A percentile compares a stretch with the other conserved stretches of the same genome.
Evolutionary conservation across 2,329 filamentous ascomycete genomes (phyloP).

Genomic region (Polychaeton citri): DNA sequence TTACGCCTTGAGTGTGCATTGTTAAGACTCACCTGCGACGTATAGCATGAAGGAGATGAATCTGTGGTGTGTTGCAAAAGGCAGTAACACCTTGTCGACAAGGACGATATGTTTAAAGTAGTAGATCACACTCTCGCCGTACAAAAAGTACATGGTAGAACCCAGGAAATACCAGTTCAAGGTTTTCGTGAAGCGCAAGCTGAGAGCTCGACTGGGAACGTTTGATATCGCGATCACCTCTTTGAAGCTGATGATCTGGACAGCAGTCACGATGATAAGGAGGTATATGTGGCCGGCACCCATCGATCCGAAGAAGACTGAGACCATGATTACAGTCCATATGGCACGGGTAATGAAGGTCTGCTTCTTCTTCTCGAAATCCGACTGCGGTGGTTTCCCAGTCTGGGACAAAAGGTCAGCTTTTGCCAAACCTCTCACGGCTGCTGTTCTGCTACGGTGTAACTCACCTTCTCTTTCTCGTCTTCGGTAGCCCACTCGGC

Average conservation of each 20-base stretch:
- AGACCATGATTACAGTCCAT: conserved; percentile 98
- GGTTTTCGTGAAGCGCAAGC: conserved; percentile 85
- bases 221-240: conserved; percentile 97
- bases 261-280: conserved; percentile 77
- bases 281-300: conserved; percentile 98
- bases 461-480: conserved; percentile 17
- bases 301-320: conserved; percentile 76
- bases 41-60: conserved; percentile 99
- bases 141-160: conserved; percentile 98
- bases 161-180: conserved; percentile 99
- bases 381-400: conserved; percentile 28
- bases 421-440: neutral
- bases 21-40: conserved; percentile 61
- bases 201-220: conserved; percentile 79
- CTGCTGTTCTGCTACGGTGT: conserved; percentile 2
- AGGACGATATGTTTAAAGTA: conserved; percentile 99
- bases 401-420: neutral
- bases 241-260: conserved; percentile 97
- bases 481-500: conserved; percentile 23
- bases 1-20: neutral
- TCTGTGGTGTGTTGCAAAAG: conserved; percentile 89
- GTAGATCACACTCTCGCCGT: conserved; percentile 97
- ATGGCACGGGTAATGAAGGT: conserved; percentile 94
- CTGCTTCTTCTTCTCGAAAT: conserved; percentile 97
- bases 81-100: conserved; percentile 83